Percentiles rank a stretch among this genome's conserved stretches.
Conservation (phyloP, 306 rosid species). For the Prunus persica region DNA sequence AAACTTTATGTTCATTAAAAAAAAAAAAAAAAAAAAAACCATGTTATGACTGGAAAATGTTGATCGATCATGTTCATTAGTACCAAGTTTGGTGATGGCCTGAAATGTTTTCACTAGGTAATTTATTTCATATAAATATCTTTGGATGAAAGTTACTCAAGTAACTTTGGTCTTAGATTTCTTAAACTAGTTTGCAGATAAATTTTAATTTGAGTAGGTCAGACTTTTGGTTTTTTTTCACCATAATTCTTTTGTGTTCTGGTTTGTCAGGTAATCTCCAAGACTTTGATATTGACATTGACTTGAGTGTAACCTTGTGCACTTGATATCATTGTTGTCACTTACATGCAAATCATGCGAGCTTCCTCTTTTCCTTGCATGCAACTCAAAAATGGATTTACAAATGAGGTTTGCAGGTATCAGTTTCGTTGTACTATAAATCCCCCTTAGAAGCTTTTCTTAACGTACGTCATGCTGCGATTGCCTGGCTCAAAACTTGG, state of each 20-base stretch:
- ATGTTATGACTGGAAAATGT: neutral
- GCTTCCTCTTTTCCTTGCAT: neutral
- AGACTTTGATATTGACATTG: neutral
- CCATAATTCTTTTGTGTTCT: neutral
- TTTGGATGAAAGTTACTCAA: too few species aligned
- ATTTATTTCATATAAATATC: neutral
- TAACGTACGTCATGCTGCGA: too few species aligned
- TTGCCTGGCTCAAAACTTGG: too few species aligned
- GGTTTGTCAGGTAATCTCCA: neutral
- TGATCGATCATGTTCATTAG: neutral
- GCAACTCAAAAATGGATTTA: too few species aligned
- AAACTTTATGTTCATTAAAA: neutral
- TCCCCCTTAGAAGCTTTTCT: too few species aligned
- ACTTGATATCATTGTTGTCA: neutral
- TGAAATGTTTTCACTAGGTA: neutral
- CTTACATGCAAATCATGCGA: neutral
- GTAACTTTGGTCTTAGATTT: too few species aligned
- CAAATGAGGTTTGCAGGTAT: too few species aligned
- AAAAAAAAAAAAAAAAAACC: neutral
- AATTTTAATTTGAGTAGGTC: too few species aligned
- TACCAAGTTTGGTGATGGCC: neutral
- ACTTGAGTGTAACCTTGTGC: neutral
- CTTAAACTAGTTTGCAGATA: too few species aligned
- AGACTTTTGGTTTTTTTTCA: too few species aligned
- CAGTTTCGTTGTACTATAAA: neutral